Evolutionary conservation across 176 grass and related monocot genomes (phyloP), one percentile per base, ranked within the genome.

Genomic region (Musa beccarii): DNA sequence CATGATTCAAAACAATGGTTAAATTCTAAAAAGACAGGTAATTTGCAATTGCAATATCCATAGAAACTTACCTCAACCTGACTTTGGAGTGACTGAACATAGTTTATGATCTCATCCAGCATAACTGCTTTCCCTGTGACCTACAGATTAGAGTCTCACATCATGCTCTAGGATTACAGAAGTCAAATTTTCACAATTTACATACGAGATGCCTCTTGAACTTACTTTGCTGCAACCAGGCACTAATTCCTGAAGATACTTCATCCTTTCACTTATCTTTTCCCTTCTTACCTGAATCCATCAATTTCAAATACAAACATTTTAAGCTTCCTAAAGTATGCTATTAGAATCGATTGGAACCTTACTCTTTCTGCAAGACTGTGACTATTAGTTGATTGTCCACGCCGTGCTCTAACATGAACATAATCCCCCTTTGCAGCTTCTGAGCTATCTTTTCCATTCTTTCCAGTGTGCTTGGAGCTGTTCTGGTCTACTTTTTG

Each of bases 61-160:
- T 22, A 49, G 34, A 66, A 23, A 11, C 66, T 59, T 79, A 79
- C 77, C 77, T 79, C 77, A 54, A 79, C 66, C 53, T 79, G 77
- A 11, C 77, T 67, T 70, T 79, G 77, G 15, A 79, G 66, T 23
- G 77, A 79, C 49, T 79, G 77, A 70, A 79, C 77, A 79, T 79
- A 79, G 65, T 79, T 79, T 71, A 79, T 79, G 65, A 79, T 79
- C 25, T 79, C 77, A 79, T 79, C 77, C 65, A 79, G 77, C 77
- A 79, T 79, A 50, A 79, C 66, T 71, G 77, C 77, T 49, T 79
- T 79, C 22, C 77, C 77, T 22, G 77, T 79, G 65, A 79, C 77
- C 77, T 79, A 59, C 65, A 70, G 15, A 59, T 59, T 1, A 23
- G 28, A 65, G 49, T 70, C 51, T 77, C 19, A 10, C n/a, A 67